phyloP scores from a whole-genome alignment of 768 basidiomycete genomes.

The Pisolithus albus region DNA sequence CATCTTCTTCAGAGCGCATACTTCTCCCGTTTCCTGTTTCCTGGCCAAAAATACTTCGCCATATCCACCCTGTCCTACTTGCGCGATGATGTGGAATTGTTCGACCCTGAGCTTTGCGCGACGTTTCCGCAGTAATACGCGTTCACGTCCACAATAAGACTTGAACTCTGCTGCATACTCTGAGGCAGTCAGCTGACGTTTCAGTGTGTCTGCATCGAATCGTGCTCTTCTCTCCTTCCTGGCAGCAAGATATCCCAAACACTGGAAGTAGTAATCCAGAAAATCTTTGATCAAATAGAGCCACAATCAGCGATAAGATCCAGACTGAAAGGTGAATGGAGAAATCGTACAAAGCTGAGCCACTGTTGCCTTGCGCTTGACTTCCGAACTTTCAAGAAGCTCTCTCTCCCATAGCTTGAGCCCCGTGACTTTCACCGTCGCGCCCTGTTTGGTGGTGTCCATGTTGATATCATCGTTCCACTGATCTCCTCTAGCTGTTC shows the following conservation, averaged over 20 bases:
- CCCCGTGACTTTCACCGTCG: slow-evolving; percentile 47
- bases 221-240: slow-evolving; percentile 77
- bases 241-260: slow-evolving; percentile 79
- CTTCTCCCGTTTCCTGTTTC: slow-evolving; percentile 92
- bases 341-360: slow-evolving; percentile 82
- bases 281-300: slow-evolving; percentile 53
- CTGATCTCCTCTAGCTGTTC: slow-evolving; percentile 48
- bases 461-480: slow-evolving; percentile 54
- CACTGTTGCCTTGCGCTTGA: slow-evolving; percentile 92
- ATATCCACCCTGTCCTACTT: slow-evolving; percentile 98
- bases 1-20: slow-evolving; percentile 98
- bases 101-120: slow-evolving; percentile 89
- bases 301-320: slow-evolving; percentile 3
- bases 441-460: slow-evolving; percentile 37
- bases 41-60: slow-evolving; percentile 95
- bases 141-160: slow-evolving; percentile 90
- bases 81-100: slow-evolving; percentile 96
- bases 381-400: slow-evolving; percentile 76
- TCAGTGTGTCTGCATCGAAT: slow-evolving; percentile 77
- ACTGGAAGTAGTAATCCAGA: slow-evolving; percentile 97
- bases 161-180: slow-evolving; percentile 79
- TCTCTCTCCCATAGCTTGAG: slow-evolving; percentile 81
- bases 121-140: slow-evolving; percentile 86
- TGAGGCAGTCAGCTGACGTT: slow-evolving; percentile 47
- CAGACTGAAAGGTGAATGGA: slow-evolving; percentile 1